Evolutionary conservation across 495 filamentous ascomycete genomes (phyloP).

Genomic region (Aspergillus conjunctus): DNA sequence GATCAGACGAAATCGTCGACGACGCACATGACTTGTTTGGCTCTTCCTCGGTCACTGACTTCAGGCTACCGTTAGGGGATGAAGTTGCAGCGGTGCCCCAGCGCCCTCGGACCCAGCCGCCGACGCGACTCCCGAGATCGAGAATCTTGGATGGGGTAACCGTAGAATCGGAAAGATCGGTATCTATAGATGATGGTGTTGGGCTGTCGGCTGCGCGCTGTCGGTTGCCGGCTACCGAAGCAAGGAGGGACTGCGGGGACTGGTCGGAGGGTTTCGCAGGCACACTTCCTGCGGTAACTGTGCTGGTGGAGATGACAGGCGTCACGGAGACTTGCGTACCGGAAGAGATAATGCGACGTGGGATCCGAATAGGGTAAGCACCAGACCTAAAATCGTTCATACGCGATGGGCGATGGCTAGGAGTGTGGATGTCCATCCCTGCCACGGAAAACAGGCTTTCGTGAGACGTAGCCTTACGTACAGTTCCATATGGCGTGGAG

Average conservation of each 20-base stretch:
- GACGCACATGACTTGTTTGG: conserved; percentile 21
- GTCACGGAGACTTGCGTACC: conserved; percentile 40
- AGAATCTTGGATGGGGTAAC: conserved; percentile 30
- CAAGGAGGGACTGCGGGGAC: conserved; percentile 42
- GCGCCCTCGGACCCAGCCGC: conserved; percentile 58
- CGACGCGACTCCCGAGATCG: conserved; percentile 48
- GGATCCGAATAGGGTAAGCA: conserved; percentile 30
- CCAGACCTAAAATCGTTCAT: conserved; percentile 37
- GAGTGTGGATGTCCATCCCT: conserved; percentile 54
- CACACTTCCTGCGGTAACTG: conserved; percentile 43
- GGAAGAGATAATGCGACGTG: conserved; percentile 42
- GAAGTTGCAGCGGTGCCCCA: conserved; percentile 52
- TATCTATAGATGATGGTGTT: conserved; percentile 21
- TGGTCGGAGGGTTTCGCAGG: conserved; percentile 25
- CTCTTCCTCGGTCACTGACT: conserved; percentile 21
- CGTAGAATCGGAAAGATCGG: conserved; percentile 30
- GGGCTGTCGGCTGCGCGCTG: conserved; percentile 18
- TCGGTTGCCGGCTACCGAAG: conserved; percentile 40
- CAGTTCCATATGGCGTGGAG: conserved; percentile 28
- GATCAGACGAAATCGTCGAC: conserved; percentile 11
- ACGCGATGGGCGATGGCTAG: conserved; percentile 37
- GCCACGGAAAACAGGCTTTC: conserved; percentile 55
- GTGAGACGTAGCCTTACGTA: conserved; percentile 49
- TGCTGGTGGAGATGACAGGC: conserved; percentile 49
- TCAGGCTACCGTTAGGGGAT: conserved; percentile 22